These are phyloP conservation scores for Aureobasidium musti DNA, from an alignment of 2,329 filamentous ascomycete species.

Conservation along the genomic window DNA sequence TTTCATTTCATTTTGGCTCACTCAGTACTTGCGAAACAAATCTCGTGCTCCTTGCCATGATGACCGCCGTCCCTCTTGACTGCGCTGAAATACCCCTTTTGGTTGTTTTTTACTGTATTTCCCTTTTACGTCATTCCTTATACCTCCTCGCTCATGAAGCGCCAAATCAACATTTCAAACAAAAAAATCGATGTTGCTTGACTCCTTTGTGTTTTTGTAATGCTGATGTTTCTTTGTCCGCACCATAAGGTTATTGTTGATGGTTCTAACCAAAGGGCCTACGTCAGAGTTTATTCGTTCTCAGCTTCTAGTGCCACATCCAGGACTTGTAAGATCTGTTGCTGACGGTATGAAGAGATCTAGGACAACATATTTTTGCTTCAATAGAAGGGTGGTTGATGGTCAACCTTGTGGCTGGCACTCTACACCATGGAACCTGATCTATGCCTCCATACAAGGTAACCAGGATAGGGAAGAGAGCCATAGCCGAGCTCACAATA, in stretches of 20 bases:
- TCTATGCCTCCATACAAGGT: not conserved
- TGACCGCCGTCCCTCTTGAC: conserved; percentile 2
- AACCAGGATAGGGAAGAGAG: not conserved
- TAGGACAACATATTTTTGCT: not conserved
- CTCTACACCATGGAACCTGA: not conserved
- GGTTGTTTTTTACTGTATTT: conserved; percentile 25
- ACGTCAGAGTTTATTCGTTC: not conserved
- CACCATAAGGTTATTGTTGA: not conserved
- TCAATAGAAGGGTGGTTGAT: not conserved
- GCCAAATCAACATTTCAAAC: conserved; percentile 21
- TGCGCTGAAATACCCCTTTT: conserved; percentile 29
- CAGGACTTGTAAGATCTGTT: not conserved
- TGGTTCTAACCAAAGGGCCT: not conserved
- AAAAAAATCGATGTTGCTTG: not conserved
- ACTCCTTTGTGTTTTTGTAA: conserved; percentile 7
- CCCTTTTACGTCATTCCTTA: conserved; percentile 25
- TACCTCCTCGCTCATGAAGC: conserved; percentile 7
- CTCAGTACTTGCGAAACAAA: conserved; percentile 16
- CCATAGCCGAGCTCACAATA: not conserved
- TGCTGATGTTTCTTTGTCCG: not conserved
- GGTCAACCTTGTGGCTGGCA: not conserved
- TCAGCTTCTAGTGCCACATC: not conserved
- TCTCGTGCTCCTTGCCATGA: conserved; percentile 16
- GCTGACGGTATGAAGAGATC: not conserved
- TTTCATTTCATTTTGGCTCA: conserved; percentile 14